Conservation (phyloP, 768 basidiomycete species). For the Tephrocybe rancida region DNA sequence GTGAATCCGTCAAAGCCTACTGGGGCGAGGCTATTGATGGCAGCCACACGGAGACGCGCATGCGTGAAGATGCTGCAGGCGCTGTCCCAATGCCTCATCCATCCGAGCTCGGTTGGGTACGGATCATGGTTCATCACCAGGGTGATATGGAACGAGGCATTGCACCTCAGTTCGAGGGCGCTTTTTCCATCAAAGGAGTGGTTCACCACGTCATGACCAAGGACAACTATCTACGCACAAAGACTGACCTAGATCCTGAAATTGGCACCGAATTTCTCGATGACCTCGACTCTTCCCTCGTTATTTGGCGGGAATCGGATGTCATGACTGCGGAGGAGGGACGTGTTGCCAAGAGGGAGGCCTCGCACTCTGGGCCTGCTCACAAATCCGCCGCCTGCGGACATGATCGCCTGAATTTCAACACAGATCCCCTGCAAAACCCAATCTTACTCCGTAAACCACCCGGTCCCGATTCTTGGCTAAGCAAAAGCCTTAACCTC, state of each 20-base stretch:
- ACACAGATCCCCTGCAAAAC: constrained; percentile 58
- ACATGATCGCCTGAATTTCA: constrained; percentile 72
- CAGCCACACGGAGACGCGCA: constrained; percentile 50
- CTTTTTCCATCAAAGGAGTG: constrained; percentile 69
- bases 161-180: constrained; percentile 72
- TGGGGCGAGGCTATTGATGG: constrained; percentile 73
- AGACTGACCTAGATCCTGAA: constrained; percentile 58
- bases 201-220: constrained; percentile 72
- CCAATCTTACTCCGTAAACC: constrained; percentile 43
- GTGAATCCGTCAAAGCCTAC: constrained; percentile 67
- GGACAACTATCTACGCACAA: constrained; percentile 69
- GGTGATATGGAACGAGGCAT: constrained; percentile 47
- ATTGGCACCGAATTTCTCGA: constrained; percentile 37
- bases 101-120: constrained; percentile 72
- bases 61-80: constrained; percentile 67
- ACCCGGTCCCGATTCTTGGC: constrained; percentile 30
- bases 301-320: constrained; percentile 80
- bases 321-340: constrained; percentile 57
- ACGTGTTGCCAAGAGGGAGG: constrained; percentile 27
- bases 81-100: constrained; percentile 45
- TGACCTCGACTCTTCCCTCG: constrained; percentile 52
- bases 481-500: constrained; percentile 43
- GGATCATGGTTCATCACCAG: constrained; percentile 72
- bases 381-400: constrained; percentile 50
- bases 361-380: constrained; percentile 24